Evolutionary conservation across 148 eudicot genomes (phyloP).

Genomic region (Diospyros kaki): DNA sequence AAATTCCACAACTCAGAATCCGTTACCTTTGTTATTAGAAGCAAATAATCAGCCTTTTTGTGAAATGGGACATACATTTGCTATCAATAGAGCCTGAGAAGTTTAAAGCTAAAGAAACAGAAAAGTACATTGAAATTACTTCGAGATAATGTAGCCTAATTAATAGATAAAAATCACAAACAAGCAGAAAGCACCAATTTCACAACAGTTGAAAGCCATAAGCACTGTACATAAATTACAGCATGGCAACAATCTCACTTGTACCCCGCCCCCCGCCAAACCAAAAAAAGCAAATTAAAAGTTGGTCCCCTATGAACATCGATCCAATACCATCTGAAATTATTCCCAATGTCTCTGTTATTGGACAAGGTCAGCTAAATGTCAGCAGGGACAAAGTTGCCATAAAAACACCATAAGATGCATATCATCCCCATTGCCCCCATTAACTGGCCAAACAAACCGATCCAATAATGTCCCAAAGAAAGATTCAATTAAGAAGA

Average conservation of each 20-base stretch:
- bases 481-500: conserved; percentile 14
- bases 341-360: conserved; percentile 5
- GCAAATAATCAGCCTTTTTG: too few species aligned
- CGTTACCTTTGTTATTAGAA: too few species aligned
- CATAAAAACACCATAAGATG: background rate
- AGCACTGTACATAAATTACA: conserved; percentile 31
- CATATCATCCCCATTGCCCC: conserved; percentile 6
- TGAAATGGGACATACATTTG: too few species aligned
- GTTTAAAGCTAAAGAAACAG: too few species aligned
- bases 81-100: too few species aligned
- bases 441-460: conserved; percentile 16
- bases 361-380: conserved; percentile 1
- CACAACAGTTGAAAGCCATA: conserved; percentile 14
- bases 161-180: too few species aligned
- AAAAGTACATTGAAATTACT: too few species aligned
- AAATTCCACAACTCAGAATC: too few species aligned
- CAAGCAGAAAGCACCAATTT: conserved; percentile 4
- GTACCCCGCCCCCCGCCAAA: conserved; percentile 5
- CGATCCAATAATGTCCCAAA: conserved; percentile 17
- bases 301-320: conserved; percentile 13
- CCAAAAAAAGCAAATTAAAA: conserved; percentile 9
- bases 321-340: conserved; percentile 5
- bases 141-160: too few species aligned
- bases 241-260: conserved; percentile 12
- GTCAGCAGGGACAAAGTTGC: background rate